Conservation (phyloP, 768 basidiomycete genomes). For the Mycena maculata region DNA sequence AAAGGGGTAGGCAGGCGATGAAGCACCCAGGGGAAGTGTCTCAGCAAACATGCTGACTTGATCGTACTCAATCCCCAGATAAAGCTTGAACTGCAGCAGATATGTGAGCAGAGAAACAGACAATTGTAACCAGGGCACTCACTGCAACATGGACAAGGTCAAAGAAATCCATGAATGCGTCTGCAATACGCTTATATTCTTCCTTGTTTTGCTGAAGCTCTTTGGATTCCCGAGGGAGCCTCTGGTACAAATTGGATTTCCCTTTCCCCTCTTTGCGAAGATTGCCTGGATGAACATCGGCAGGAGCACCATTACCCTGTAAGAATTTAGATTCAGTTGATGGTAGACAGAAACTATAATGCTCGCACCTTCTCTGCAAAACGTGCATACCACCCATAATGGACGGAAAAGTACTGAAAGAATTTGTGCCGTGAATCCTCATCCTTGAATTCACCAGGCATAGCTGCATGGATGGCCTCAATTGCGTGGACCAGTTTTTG, state of each 20-base stretch:
- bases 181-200: not conserved
- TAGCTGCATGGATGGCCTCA: not conserved
- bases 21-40: not conserved
- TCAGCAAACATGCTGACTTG: conserved; percentile 4
- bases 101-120: not conserved
- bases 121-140: not conserved
- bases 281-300: not conserved
- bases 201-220: not conserved
- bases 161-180: conserved; percentile 3
- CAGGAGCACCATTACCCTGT: not conserved
- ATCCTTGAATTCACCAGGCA: conserved; percentile 13
- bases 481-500: not conserved
- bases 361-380: not conserved
- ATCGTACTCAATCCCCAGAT: not conserved
- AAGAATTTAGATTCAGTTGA: not conserved
- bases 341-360: not conserved
- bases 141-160: not conserved
- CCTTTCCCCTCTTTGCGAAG: not conserved
- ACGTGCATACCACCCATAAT: conserved; percentile 7
- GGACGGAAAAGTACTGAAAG: not conserved
- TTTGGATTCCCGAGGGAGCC: not conserved
- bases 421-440: not conserved
- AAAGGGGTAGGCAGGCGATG: conserved; percentile 11
- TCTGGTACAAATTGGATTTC: not conserved
- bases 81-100: not conserved